Evolutionary conservation across 2,329 filamentous ascomycete species (phyloP), one percentile per base, ranked within the genome.

Genomic region (Fusarium transvaalense): DNA sequence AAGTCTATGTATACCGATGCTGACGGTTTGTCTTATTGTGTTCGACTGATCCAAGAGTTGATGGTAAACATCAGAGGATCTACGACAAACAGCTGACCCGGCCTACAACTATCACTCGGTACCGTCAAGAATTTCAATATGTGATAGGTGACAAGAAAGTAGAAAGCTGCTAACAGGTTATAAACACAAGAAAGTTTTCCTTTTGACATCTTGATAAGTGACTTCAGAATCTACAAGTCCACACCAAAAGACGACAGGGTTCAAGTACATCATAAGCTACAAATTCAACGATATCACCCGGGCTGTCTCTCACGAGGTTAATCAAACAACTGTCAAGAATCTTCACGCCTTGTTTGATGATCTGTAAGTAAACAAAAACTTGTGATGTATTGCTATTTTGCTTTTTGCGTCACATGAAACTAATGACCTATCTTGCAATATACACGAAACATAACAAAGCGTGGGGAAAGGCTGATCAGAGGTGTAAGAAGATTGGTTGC

Each of bases 391-490:
- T 2, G 9, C 10, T 39, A 39, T 51, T 51, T 51, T 51, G 23
- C 47, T 51, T 51, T 50, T 51, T 39, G 6, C 17, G 10, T 27
- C 6, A 27, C 6, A 51, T 35, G 47, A 39, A 39, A 51, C 34
- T 51, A 19, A 38, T 51, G 32, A 39, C 23, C 23, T 51, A 51
- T 51, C 47, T 38, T 23, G 39, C 17, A 4, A 39, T 29, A 27
- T 39, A 29, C 25, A 39, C 34, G 47, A 51, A 51, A 51, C 47
- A 51, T 39, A 51, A 51, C 47, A 51, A 21, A n/a, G 17, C 25
- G 23, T 15, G 23, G 21, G 21, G 23, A 51, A 23, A 38, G n/a
- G 8, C n/a, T 12, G 25, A 25, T 10, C 15, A 39, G 10, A 39
- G 17, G n/a, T 29, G n/a, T 21, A 17, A 15, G 23, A 39, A 19